phyloP scores from a whole-genome alignment of 495 filamentous ascomycete species.

The Tuber umbilicatum region DNA sequence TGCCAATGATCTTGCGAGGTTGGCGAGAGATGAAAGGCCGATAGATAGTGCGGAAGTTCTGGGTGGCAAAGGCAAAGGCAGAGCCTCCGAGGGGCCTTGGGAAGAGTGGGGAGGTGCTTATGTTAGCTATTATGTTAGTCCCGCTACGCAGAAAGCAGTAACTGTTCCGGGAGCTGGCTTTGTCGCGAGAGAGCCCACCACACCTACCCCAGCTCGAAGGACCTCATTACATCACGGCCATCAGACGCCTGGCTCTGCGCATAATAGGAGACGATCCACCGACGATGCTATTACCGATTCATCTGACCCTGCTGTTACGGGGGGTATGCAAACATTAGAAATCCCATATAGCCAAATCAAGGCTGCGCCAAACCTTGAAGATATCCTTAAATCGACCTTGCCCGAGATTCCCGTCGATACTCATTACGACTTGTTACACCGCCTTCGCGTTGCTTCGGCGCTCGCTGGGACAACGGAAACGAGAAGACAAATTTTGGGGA shows the following conservation, averaged over 20 bases:
- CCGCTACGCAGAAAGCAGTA: slow-evolving; percentile 39
- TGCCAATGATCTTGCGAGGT: slow-evolving; percentile 68
- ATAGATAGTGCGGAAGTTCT: slow-evolving; percentile 47
- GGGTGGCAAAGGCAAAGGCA: slow-evolving; percentile 40
- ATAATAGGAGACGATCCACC: slow-evolving; percentile 30
- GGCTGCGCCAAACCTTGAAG: slow-evolving; percentile 53
- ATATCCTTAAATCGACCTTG: slow-evolving; percentile 59
- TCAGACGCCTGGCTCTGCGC: slow-evolving; percentile 29
- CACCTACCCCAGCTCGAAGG: slow-evolving; percentile 51
- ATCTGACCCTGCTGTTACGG: slow-evolving; percentile 46
- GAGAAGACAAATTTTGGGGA: slow-evolving; percentile 68
- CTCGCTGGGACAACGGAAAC: slow-evolving; percentile 58
- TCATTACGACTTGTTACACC: slow-evolving; percentile 80
- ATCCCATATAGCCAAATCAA: slow-evolving; percentile 60
- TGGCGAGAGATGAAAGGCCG: slow-evolving; percentile 53
- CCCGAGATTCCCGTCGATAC: slow-evolving; percentile 62
- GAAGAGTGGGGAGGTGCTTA: slow-evolving; percentile 64
- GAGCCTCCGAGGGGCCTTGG: slow-evolving; percentile 45
- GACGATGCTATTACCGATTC: slow-evolving; percentile 50
- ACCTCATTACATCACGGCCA: slow-evolving; percentile 39
- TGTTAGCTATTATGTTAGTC: slow-evolving; percentile 58
- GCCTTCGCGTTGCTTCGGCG: slow-evolving; percentile 71
- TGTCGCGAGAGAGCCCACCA: slow-evolving; percentile 44
- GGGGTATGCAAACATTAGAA: slow-evolving; percentile 60
- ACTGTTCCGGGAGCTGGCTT: slow-evolving; percentile 24